phyloP scores from a whole-genome alignment of 2,329 filamentous ascomycete species.

The Pseudocercospora fijiensis region DNA sequence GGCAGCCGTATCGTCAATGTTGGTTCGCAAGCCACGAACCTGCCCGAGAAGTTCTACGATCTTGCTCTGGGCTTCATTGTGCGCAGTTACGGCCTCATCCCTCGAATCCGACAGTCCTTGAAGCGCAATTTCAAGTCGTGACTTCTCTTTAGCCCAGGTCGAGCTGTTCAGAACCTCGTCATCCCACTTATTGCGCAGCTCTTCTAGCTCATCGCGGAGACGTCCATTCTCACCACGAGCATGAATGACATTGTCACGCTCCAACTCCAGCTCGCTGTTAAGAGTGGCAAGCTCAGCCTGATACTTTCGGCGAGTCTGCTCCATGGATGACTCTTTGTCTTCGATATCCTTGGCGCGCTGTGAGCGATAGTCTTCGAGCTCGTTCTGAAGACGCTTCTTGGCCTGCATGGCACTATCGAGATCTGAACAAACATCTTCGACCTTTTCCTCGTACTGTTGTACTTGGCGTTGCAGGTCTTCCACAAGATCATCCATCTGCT shows the following conservation, averaged over 20 bases:
- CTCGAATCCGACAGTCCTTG: slow-evolving; percentile 86
- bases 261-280: slow-evolving; percentile 88
- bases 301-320: slow-evolving; percentile 97
- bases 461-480: slow-evolving; percentile 89
- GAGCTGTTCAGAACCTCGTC: slow-evolving; percentile 96
- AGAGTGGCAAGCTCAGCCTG: slow-evolving; percentile 87
- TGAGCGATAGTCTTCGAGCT: slow-evolving; percentile 94
- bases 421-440: slow-evolving; percentile 90
- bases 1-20: slow-evolving; percentile 78
- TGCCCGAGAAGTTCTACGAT: slow-evolving; percentile 88
- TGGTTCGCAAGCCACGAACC: slow-evolving; percentile 77
- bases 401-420: slow-evolving; percentile 80
- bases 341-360: slow-evolving; percentile 95
- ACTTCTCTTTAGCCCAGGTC: slow-evolving; percentile 97
- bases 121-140: slow-evolving; percentile 82
- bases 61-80: slow-evolving; percentile 93
- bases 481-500: slow-evolving; percentile 81
- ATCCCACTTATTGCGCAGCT: slow-evolving; percentile 94
- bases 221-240: slow-evolving; percentile 79
- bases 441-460: slow-evolving; percentile 82
- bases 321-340: slow-evolving; percentile 92
- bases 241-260: slow-evolving; percentile 85
- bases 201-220: slow-evolving; percentile 92
- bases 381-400: slow-evolving; percentile 92
- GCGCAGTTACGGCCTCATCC: slow-evolving; percentile 87